These are phyloP conservation scores for Porphyra umbilicalis DNA, from an alignment of 31 red algal genomes.

Conservation along the genomic window DNA sequence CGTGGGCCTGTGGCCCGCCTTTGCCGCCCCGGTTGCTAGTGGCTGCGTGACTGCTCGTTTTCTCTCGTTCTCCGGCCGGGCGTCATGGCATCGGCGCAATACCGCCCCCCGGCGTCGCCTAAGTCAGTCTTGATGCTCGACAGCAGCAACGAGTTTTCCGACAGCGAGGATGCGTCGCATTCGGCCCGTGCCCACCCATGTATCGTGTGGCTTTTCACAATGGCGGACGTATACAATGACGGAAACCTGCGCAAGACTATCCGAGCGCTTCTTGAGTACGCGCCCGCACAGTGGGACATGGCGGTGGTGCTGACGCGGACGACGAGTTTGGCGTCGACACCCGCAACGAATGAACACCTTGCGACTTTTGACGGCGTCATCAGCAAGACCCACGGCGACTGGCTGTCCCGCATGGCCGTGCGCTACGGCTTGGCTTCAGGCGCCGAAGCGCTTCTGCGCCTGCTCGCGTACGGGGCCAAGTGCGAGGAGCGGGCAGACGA, in stretches of 20 bases:
- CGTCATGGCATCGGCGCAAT: too few relatives aligned
- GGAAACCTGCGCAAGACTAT: not conserved
- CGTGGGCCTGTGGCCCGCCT: too few relatives aligned
- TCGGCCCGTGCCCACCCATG: too few relatives aligned
- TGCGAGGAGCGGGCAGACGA: not conserved
- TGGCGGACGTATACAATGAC: not conserved
- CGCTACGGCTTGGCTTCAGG: not conserved
- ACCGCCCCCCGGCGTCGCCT: too few relatives aligned
- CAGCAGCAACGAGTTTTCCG: too few relatives aligned
- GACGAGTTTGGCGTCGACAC: not conserved
- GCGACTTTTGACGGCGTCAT: not conserved
- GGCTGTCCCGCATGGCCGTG: not conserved
- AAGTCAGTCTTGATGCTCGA: too few relatives aligned
- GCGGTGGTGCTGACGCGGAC: not conserved
- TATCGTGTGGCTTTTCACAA: not conserved
- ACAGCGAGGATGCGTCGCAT: too few relatives aligned
- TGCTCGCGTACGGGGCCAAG: not conserved
- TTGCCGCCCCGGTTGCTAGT: too few relatives aligned
- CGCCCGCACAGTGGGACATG: not conserved
- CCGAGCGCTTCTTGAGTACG: not conserved
- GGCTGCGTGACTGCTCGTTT: too few relatives aligned
- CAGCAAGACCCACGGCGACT: not conserved
- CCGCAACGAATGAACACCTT: not conserved
- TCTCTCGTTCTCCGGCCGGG: too few relatives aligned
- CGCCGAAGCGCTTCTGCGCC: not conserved